Base-by-base conservation (phyloP, 306 rosid genomes). In the Vigna nakashimae region DNA sequence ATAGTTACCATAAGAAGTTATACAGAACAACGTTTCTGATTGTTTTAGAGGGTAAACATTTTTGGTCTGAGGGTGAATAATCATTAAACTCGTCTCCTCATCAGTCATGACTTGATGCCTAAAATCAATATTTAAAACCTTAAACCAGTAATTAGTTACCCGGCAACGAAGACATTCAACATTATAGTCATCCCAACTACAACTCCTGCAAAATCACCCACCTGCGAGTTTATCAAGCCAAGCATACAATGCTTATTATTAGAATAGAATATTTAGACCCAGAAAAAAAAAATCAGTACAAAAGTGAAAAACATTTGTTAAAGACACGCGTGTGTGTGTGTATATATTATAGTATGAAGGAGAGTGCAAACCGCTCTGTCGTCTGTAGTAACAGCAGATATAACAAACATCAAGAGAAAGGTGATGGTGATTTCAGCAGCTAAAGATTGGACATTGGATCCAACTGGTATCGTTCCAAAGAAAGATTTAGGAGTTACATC, bases 131-230 rank as follows among this genome's bases (percentile, higher is more conserved):
- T 46, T 73, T 16, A 16, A 53, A 69, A 40, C 18, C 18, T 6
- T 52, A 14, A 65, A 56, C 7, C 6, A 51, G 1, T 20, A 56
- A 14, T 14, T 32, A 26, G 79, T 86, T 22, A 88, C 97, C 95
- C 95, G 1, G 93, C 89, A 10, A 88, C 26, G 1, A 92, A 86
- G 17, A 87, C 78, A 85, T 90, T 78, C 36, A 92, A 80, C 83
- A 87, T 71, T 65, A 92, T 84, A 3, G 91, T 84, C 69, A 81
- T 86, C 69, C 91, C 94, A 46, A 92, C 79, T 4, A 84, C 87
- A 59, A 84, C 28, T 30, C 93, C 93, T 6, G 80, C 84, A 43
- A 90, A 58, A 10, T 86, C 84, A 66, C 85, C 81, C 6, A 88
- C 86, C 97, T 88, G 84, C 43, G 32, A 82, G 17, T 79, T 53